Conservation (phyloP, 441 rosid genomes). For the Mallotus repandus region DNA sequence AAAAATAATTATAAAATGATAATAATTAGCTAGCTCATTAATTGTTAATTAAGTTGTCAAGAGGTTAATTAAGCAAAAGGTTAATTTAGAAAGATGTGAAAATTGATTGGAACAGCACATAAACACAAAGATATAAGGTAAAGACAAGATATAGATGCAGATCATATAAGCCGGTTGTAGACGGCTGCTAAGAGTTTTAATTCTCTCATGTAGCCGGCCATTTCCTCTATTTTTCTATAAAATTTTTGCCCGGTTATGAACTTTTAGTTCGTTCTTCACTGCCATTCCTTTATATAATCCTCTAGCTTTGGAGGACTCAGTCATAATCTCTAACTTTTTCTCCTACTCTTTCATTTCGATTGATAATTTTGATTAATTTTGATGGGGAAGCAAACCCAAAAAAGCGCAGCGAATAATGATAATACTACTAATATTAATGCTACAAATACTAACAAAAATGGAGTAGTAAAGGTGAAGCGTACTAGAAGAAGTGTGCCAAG, state of each 20-base stretch:
- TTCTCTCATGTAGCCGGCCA: constrained; percentile 40
- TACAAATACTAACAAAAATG: constrained; percentile 17
- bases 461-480: constrained; percentile 51
- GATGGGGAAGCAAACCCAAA: constrained; percentile 52
- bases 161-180: constrained; percentile 43
- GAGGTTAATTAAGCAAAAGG: background rate
- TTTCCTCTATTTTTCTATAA: background rate
- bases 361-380: background rate
- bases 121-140: constrained; percentile 18
- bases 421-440: background rate
- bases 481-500: constrained; percentile 69
- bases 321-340: constrained; percentile 18
- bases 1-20: background rate
- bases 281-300: constrained; percentile 34
- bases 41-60: background rate
- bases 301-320: constrained; percentile 33
- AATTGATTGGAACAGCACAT: constrained; percentile 29
- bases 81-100: background rate
- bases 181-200: constrained; percentile 33
- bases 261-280: constrained; percentile 21
- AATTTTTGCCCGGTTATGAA: constrained; percentile 30
- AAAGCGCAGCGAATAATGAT: constrained; percentile 18
- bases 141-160: constrained; percentile 34
- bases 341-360: background rate
- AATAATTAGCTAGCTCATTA: background rate